Evolutionary conservation across 2,329 filamentous ascomycete species (phyloP).

Genomic region (Diaporthe sp.): DNA sequence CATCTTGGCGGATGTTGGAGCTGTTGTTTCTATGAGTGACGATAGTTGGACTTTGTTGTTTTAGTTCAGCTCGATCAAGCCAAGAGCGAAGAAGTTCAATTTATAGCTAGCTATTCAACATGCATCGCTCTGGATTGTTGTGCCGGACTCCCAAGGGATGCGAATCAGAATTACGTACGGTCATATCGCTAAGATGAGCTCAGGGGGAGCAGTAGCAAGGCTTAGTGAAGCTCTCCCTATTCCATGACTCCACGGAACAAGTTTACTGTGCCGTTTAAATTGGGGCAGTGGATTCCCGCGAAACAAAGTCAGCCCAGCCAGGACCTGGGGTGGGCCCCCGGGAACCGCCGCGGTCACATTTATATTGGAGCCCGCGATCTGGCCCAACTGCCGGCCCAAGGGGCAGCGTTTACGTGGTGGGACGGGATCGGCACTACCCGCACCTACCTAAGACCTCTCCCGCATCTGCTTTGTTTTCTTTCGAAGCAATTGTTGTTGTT

Average conservation of each 20-base stretch:
- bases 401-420: not conserved
- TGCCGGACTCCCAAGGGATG: not conserved
- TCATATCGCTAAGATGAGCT: constrained; percentile 26
- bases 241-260: constrained; percentile 20
- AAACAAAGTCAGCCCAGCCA: constrained; percentile 18
- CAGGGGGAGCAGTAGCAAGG: not conserved
- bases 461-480: not conserved
- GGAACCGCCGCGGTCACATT: constrained; percentile 13
- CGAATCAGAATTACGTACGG: not conserved
- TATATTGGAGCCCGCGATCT: constrained; percentile 21
- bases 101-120: not conserved
- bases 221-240: not conserved
- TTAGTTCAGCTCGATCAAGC: not conserved
- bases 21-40: not conserved
- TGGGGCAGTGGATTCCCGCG: constrained; percentile 25
- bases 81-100: not conserved
- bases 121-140: not conserved
- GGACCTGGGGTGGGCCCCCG: not conserved
- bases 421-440: constrained; percentile 19
- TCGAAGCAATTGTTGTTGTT: not conserved
- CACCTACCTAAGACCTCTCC: constrained; percentile 12
- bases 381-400: constrained; percentile 15
- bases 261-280: constrained; percentile 28
- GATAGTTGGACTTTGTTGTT: not conserved
- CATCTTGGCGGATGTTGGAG: constrained; percentile 17